Conservation (phyloP, 1,139 yeast genomes). For the Blastobotrys niveus region DNA sequence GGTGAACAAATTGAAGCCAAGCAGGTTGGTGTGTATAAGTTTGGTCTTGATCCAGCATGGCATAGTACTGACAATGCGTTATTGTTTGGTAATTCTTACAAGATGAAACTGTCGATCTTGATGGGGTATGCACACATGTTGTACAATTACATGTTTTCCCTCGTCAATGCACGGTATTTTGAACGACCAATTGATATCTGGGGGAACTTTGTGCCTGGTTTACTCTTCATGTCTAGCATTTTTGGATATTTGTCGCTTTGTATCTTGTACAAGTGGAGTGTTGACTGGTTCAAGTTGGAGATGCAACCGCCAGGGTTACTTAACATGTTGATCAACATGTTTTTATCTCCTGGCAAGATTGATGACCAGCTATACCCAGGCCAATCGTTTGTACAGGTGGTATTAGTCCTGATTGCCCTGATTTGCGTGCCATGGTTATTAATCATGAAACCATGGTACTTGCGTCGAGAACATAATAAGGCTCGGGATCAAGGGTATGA, state of each 20-base stretch:
- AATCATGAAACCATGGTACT: slow-evolving; percentile 73
- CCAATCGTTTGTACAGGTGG: slow-evolving; percentile 72
- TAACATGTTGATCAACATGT: slow-evolving; percentile 95
- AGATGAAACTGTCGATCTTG: slow-evolving; percentile 89
- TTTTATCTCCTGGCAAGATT: slow-evolving; percentile 83
- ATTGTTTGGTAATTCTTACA: slow-evolving; percentile 86
- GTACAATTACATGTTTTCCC: slow-evolving; percentile 77
- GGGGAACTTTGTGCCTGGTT: slow-evolving; percentile 92
- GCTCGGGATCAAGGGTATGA: slow-evolving; percentile 15
- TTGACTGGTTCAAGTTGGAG: slow-evolving; percentile 76
- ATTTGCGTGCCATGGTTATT: slow-evolving; percentile 93
- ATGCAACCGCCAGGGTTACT: slow-evolving; percentile 87
- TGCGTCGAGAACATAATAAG: slow-evolving; percentile 43
- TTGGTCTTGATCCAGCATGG: slow-evolving; percentile 95
- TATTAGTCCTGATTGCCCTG: slow-evolving; percentile 68
- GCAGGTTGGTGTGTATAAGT: slow-evolving; percentile 62
- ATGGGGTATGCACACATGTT: slow-evolving; percentile 96
- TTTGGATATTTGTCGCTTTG: slow-evolving; percentile 85
- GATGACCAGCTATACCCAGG: slow-evolving; percentile 81
- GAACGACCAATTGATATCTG: slow-evolving; percentile 73
- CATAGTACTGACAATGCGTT: slow-evolving; percentile 93
- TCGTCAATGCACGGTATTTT: slow-evolving; percentile 74
- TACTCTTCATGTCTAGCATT: slow-evolving; percentile 89
- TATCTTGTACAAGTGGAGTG: slow-evolving; percentile 89
- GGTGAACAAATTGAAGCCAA: slow-evolving; percentile 62